Evolutionary conservation across 768 basidiomycete genomes (phyloP).

Genomic region (Clitopilus passeckerianus): DNA sequence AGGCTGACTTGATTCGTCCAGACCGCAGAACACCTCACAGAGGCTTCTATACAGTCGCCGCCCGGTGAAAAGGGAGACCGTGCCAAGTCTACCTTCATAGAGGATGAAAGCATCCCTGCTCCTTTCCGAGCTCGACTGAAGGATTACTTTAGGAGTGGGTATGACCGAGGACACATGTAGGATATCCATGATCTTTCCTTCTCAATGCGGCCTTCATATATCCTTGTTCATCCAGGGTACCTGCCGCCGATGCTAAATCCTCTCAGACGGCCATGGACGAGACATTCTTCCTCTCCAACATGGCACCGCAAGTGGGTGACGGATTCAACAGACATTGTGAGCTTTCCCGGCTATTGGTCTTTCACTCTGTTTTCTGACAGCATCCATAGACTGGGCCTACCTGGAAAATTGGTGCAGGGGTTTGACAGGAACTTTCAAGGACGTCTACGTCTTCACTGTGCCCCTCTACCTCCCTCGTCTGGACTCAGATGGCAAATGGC

Average conservation of each 20-base stretch:
- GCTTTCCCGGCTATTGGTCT: conserved; percentile 16
- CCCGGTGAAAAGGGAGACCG: conserved; percentile 54
- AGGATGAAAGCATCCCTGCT: conserved; percentile 75
- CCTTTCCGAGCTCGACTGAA: conserved; percentile 77
- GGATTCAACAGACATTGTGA: conserved; percentile 97
- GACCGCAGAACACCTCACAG: conserved; percentile 95
- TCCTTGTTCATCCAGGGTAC: conserved; percentile 55
- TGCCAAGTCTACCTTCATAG: conserved; percentile 70
- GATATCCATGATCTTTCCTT: conserved; percentile 17
- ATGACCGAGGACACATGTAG: conserved; percentile 96
- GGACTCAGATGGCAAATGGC: conserved; percentile 90
- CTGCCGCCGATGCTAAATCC: conserved; percentile 91
- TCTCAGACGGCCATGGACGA: conserved; percentile 93
- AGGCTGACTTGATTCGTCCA: conserved; percentile 18
- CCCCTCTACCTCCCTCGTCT: conserved; percentile 91
- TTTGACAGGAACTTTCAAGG: conserved; percentile 80
- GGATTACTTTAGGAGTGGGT: conserved; percentile 92
- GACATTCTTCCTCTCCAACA: conserved; percentile 92
- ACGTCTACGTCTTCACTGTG: conserved; percentile 97
- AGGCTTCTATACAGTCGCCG: conserved; percentile 62
- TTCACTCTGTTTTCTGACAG: neutral
- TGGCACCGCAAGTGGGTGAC: conserved; percentile 96
- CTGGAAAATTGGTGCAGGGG: conserved; percentile 93
- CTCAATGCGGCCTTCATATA: neutral
- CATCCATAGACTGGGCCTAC: conserved; percentile 85